phyloP scores from a whole-genome alignment of 73 alveolate genomes.

The Tetrahymena malaccensis region DNA sequence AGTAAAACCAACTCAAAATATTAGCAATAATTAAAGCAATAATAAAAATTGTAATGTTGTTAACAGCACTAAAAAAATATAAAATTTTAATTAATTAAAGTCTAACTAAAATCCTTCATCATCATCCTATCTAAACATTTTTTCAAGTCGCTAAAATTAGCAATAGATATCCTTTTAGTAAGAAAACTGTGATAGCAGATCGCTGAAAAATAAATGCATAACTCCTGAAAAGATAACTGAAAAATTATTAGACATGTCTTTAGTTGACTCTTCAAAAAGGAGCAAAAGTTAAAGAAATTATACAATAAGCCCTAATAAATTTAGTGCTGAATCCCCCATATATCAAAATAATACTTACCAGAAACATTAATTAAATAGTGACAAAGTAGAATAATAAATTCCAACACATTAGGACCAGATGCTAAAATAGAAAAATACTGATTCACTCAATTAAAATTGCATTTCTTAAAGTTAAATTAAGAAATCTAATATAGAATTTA shows the following conservation, averaged over 20 bases:
- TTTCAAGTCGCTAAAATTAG: neutral
- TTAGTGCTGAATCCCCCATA: neutral
- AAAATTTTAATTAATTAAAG: neutral
- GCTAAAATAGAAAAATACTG: neutral
- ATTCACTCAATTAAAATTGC: neutral
- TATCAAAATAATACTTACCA: neutral
- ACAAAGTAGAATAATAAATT: neutral
- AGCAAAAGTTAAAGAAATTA: neutral
- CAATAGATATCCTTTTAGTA: neutral
- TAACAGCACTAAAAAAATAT: neutral
- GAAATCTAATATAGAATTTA: neutral
- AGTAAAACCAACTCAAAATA: neutral
- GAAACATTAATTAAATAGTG: neutral
- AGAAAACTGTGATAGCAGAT: neutral
- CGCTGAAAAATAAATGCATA: neutral
- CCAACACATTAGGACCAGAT: neutral
- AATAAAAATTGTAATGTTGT: neutral
- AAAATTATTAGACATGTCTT: neutral
- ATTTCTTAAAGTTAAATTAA: neutral
- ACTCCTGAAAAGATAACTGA: neutral
- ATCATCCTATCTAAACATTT: neutral
- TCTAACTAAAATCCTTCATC: neutral
- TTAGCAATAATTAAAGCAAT: neutral
- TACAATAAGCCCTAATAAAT: neutral
- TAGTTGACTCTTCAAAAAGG: neutral